Base-by-base conservation (phyloP, 225 moss, liverwort and hornwort species). In the Sphagnum contortum region DNA sequence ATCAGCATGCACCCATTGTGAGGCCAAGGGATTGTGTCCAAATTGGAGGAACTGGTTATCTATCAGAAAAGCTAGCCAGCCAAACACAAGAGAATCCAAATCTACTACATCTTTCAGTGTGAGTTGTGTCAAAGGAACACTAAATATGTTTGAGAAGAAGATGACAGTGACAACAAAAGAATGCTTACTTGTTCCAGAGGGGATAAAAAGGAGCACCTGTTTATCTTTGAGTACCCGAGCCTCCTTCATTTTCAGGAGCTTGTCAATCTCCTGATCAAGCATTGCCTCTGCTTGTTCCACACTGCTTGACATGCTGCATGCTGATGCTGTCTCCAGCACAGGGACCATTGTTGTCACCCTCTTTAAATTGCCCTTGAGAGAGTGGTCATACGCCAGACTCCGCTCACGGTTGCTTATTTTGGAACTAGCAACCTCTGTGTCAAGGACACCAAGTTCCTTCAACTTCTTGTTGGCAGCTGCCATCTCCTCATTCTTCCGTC, bases 191-290 rank as follows among this genome's bases (percentile, higher is more conserved):
- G 29, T 29, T 29, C 29, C 29, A 29, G 29, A 29, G 29, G 29
- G 12, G 59, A 60, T 1, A 6, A n/a, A 60, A 7, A 6, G 59
- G n/a, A 6, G 52, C 52, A 89, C 89, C 83, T 89, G 89, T 79
- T 90, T 93, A 58, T 79, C 82, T 72, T 84, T 88, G 9, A 71
- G 66, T 14, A 77, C 80, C 61, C 80, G 67, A 51, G 89, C 89
- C 56, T 93, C 92, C 65, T 82, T 80, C 76, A 86, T 77, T 71
- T 79, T 93, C 54, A 93, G 76, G 45, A 93, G 80, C 74, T 93
- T 93, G 66, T 81, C 80, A 66, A 93, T 88, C 70, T 93, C 92
- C 53, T 80, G 75, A 68, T 93, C 89, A 63, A 93, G 68, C 76
- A 76, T 88, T 2, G 59, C 63, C 63, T 88, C 80, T 64, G 89